Percentiles rank a stretch among this genome's conserved stretches.
These are phyloP conservation scores for Monosporozyma aerobia DNA, from an alignment of 805 yeast species.

Conservation along the genomic window DNA sequence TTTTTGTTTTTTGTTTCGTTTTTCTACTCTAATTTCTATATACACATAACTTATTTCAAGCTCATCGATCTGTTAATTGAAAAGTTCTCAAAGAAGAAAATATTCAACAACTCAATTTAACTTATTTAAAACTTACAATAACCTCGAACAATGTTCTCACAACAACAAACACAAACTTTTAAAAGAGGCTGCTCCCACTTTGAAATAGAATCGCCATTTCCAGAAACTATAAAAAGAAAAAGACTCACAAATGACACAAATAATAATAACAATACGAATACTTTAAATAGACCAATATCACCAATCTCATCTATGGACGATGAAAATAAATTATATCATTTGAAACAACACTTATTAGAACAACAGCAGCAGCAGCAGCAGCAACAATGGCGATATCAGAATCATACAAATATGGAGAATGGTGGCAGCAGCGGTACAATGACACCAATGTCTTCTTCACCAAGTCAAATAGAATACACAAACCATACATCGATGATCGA, in stretches of 20 bases:
- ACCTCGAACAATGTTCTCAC: background rate
- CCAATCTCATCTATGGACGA: background rate
- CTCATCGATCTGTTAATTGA: background rate
- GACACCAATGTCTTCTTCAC: slow-evolving; percentile 3
- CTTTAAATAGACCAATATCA: background rate
- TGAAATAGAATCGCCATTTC: slow-evolving; percentile 7
- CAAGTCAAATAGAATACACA: background rate
- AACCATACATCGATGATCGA: background rate
- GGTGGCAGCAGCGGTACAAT: background rate
- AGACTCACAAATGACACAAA: background rate
- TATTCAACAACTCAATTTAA: background rate
- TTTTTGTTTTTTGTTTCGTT: background rate
- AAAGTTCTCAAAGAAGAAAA: background rate
- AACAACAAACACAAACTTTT: background rate
- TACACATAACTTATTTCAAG: background rate
- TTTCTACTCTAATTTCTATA: background rate
- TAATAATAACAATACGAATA: background rate
- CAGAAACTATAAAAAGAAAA: slow-evolving; percentile 4
- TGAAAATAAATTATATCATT: background rate
- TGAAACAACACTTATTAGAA: background rate
- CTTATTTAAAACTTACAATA: background rate
- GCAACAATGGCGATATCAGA: background rate
- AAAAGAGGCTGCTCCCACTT: slow-evolving; percentile 4
- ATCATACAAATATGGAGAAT: background rate
- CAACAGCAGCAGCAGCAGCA: background rate